Evolutionary conservation across 108 stramenopile genomes (phyloP).

Genomic region (Fragilaria crotonensis): DNA sequence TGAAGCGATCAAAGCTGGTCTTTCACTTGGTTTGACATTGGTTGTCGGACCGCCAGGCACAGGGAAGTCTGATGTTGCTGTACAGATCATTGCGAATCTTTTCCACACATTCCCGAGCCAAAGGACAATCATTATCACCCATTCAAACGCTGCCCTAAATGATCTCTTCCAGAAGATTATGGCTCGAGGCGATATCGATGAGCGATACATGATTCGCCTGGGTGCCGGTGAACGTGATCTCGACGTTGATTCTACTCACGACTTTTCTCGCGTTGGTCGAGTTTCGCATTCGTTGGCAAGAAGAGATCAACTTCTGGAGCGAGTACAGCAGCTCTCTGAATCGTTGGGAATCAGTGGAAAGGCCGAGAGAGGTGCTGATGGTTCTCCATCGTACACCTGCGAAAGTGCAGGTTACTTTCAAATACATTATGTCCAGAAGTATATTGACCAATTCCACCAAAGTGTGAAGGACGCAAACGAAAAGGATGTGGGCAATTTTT

Average conservation of each 20-base stretch:
- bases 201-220: constrained; percentile 88
- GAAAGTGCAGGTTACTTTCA: constrained; percentile 93
- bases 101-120: constrained; percentile 92
- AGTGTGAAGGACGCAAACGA: constrained; percentile 6
- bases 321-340: constrained; percentile 85
- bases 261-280: constrained; percentile 86
- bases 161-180: constrained; percentile 97
- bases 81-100: constrained; percentile 92
- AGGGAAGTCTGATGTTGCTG: constrained; percentile 89
- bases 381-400: constrained; percentile 82
- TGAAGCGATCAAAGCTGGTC: constrained; percentile 90
- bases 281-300: constrained; percentile 88
- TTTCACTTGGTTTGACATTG: constrained; percentile 90
- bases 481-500: constrained; percentile 19
- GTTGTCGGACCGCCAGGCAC: constrained; percentile 97
- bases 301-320: constrained; percentile 69
- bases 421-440: constrained; percentile 47
- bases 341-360: constrained; percentile 72
- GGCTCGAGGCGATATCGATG: constrained; percentile 81
- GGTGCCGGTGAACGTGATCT: constrained; percentile 92
- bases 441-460: constrained; percentile 37
- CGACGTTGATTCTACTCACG: constrained; percentile 60
- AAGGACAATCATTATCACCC: constrained; percentile 92
- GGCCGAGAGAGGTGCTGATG: constrained; percentile 74
- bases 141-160: constrained; percentile 98